Evolutionary conservation across 306 rosid genomes (phyloP).

Genomic region (Gastrolobium bilobum): DNA sequence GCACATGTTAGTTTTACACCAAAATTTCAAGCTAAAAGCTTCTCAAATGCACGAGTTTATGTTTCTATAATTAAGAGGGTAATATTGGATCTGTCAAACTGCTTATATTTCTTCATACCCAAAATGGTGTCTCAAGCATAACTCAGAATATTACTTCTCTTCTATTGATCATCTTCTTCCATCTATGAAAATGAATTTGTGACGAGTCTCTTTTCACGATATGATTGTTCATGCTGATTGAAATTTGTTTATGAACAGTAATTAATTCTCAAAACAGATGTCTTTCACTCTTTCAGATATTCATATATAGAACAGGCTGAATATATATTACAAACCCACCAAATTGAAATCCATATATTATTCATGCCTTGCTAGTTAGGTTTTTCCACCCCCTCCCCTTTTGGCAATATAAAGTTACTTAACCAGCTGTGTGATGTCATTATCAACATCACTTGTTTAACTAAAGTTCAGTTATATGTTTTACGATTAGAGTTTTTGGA

Average conservation of each 20-base stretch:
- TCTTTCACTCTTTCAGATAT: too few relatives aligned
- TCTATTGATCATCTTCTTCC: background rate
- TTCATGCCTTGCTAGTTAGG: background rate
- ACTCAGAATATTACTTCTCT: background rate
- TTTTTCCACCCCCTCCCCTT: background rate
- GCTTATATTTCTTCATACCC: background rate
- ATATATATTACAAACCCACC: background rate
- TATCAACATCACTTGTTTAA: background rate
- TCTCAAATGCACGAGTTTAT: background rate
- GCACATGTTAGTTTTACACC: constrained; percentile 9
- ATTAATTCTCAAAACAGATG: background rate
- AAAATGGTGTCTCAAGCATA: background rate
- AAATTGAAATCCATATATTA: background rate
- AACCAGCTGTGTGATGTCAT: background rate
- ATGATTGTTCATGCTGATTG: background rate
- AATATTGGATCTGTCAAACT: background rate
- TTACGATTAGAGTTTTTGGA: background rate
- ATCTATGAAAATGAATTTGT: background rate
- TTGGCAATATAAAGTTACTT: too few relatives aligned
- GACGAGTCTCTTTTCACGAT: background rate
- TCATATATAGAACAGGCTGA: background rate
- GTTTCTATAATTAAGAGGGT: background rate
- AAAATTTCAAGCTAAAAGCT: constrained; percentile 24
- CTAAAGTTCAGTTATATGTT: background rate
- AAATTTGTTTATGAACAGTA: background rate